phyloP scores from a whole-genome alignment of 305 asterid species.

The Euphrasia arctica region DNA sequence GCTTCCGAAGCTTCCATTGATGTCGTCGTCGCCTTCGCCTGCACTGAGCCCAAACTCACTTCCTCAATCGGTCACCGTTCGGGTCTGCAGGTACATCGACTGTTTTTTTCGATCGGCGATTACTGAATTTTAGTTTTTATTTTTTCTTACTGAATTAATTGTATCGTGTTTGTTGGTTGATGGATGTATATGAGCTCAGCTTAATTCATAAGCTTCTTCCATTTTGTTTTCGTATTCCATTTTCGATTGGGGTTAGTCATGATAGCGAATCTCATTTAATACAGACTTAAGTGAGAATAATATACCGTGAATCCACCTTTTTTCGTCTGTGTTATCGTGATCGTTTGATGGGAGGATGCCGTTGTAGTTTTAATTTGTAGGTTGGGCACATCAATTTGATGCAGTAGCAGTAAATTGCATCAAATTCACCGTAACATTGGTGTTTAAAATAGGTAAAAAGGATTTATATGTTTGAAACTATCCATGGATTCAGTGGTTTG shows the following conservation, averaged over 20 bases:
- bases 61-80: constrained; percentile 27
- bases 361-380: no score
- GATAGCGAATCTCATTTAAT: neutral
- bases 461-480: neutral
- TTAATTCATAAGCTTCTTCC: neutral
- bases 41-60: constrained; percentile 39
- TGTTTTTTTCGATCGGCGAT: neutral
- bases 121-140: constrained; percentile 8
- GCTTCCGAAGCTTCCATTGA: constrained; percentile 58
- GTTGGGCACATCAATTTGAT: neutral
- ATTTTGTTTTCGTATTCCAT: neutral
- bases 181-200: constrained; percentile 21
- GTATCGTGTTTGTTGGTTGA: constrained; percentile 14
- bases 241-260: neutral
- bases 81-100: constrained; percentile 53
- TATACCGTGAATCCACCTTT: neutral
- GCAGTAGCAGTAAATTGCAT: no score
- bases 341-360: no score
- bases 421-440: neutral
- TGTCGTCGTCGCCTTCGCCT: constrained; percentile 66
- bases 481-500: neutral
- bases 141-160: neutral
- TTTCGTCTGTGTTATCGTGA: neutral
- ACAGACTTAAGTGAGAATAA: neutral
- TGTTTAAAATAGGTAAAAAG: neutral